Evolutionary conservation across 2,329 filamentous ascomycete species (phyloP).

Genomic region (Akanthomyces muscarius): DNA sequence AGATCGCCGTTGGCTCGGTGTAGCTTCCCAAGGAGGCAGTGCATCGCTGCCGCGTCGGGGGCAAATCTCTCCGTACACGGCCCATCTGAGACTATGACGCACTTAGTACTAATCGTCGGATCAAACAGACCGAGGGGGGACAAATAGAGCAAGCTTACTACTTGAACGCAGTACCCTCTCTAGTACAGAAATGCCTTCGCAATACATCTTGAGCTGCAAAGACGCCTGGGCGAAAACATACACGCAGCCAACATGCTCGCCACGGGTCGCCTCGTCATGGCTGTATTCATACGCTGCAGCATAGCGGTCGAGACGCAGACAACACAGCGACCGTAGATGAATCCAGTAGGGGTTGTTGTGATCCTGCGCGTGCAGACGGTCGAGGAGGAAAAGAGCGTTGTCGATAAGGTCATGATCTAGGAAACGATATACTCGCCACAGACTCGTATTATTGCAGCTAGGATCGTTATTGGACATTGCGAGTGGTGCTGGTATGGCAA

Average conservation of each 20-base stretch:
- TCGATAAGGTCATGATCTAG: not conserved
- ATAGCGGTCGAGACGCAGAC: not conserved
- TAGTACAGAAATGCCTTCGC: not conserved
- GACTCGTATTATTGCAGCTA: not conserved
- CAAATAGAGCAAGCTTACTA: not conserved
- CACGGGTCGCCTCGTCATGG: not conserved
- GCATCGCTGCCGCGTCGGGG: not conserved
- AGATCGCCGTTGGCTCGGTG: not conserved
- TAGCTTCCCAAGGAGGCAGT: not conserved
- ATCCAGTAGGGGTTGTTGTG: not conserved
- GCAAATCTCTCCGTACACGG: not conserved
- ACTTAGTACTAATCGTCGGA: not conserved
- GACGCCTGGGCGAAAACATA: not conserved
- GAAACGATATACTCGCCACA: not conserved
- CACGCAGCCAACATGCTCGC: not conserved
- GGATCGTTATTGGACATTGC: not conserved
- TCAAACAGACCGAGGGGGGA: no score
- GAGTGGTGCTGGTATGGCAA: not conserved
- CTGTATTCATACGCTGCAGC: conserved; percentile 1
- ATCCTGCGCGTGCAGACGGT: not conserved
- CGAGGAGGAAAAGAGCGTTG: not conserved
- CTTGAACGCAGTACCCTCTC: no score
- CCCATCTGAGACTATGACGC: not conserved
- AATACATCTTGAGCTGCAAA: not conserved
- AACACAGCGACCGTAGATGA: not conserved